Evolutionary conservation across 768 basidiomycete genomes (phyloP), one percentile per base, ranked within the genome.

Genomic region (Hypsizygus marmoreus): DNA sequence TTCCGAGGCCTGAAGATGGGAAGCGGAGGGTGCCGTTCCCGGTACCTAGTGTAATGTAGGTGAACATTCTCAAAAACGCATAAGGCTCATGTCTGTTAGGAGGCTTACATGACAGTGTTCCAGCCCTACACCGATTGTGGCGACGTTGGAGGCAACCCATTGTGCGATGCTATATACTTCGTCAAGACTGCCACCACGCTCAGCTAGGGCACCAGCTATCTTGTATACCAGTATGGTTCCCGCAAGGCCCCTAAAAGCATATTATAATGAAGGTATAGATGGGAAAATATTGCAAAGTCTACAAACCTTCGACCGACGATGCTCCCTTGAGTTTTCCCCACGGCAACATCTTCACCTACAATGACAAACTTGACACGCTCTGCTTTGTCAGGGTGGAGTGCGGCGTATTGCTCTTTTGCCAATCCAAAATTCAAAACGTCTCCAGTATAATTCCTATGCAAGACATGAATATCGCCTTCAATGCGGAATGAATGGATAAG

Each of bases 401-500:
- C 82, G 3, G 88, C 83, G 49, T 86, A 85, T 54, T 89, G 86
- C 58, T 95, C 91, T 54, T 82, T 86, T 3, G 92, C 92, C 8
- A 95, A 77, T 17, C 93, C 93, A 57, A 95, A 95, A 59, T 94
- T 91, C 36, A 95, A 81, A 28, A 93, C 78, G 55, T 95, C 93
- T 13, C 93, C 93, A 0, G 91, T 93, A 60, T 92, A 92, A 57
- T 92, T 92, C 63, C 87, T 91, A n/a, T n/a, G n/a, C n/a, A n/a
- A n/a, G n/a, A n/a, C n/a, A n/a, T n/a, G n/a, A n/a, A n/a, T n/a
- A n/a, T n/a, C n/a, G n/a, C n/a, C n/a, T n/a, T n/a, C n/a, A n/a
- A n/a, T 22, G 14, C 28, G 13, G 14, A 19, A 24, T 11, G 8
- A 30, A 41, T 6, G 12, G 8, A 47, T 14, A 40, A 41, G 22